Conservation (phyloP, 2,329 filamentous ascomycete species). For the Hypoxylon sp. region DNA sequence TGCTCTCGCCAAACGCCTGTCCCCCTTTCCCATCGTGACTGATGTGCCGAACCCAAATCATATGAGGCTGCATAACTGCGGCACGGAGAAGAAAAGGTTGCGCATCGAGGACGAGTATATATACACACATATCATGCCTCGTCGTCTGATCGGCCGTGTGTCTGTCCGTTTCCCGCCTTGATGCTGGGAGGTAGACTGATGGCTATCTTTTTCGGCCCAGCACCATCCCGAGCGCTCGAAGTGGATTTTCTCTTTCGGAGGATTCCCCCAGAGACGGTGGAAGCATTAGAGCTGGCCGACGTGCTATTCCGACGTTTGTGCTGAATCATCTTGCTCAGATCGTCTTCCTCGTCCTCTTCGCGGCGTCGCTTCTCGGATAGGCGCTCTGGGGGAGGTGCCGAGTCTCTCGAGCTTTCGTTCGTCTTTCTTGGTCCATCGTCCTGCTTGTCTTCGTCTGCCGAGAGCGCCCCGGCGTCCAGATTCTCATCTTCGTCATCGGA, state of each 20-base stretch:
- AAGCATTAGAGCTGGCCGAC: slow-evolving; percentile 55
- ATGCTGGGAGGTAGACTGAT: slow-evolving; percentile 62
- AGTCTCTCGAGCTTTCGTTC: slow-evolving; percentile 46
- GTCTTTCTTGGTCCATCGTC: slow-evolving; percentile 47
- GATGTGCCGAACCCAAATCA: slow-evolving; percentile 35
- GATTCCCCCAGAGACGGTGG: slow-evolving; percentile 48
- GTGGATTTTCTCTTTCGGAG: slow-evolving; percentile 58
- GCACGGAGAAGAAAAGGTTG: slow-evolving; percentile 15
- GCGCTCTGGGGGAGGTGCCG: slow-evolving; percentile 74
- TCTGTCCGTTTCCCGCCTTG: slow-evolving; percentile 43
- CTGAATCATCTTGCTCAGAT: slow-evolving; percentile 81
- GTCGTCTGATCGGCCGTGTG: slow-evolving; percentile 28
- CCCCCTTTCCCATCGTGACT: slow-evolving; percentile 41
- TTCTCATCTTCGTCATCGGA: slow-evolving; percentile 88
- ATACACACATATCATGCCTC: slow-evolving; percentile 33
- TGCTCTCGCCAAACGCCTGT: slow-evolving; percentile 42
- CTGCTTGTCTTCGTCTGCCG: slow-evolving; percentile 41
- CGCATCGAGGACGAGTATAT: slow-evolving; percentile 13
- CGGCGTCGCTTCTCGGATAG: slow-evolving; percentile 88
- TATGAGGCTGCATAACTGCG: slow-evolving; percentile 27
- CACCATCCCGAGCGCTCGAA: slow-evolving; percentile 50
- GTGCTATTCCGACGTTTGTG: slow-evolving; percentile 68
- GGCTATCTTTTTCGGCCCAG: slow-evolving; percentile 61
- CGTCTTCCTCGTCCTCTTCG: slow-evolving; percentile 93
- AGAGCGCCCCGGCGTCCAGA: slow-evolving; percentile 56